Evolutionary conservation across 345 rosid species (phyloP), one percentile per base, ranked within the genome.

Genomic region (Linum usitatissimum): DNA sequence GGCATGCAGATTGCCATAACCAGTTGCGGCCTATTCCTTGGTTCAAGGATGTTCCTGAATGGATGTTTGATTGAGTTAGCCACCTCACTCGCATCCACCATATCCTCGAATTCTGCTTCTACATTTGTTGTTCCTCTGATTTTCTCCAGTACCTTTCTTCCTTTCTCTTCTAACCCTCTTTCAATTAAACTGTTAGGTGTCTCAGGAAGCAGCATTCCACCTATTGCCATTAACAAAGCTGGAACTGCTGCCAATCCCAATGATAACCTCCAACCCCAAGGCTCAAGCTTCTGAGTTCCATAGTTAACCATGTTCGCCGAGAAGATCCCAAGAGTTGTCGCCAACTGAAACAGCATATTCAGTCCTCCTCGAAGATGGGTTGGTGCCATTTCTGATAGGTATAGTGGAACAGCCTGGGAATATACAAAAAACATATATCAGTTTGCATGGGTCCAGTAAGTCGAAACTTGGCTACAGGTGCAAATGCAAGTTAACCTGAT

Each of bases 181-280:
- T 90, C 94, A 9, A 93, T 78, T 60, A 93, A 82, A 66, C 92
- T 87, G 80, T 93, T 90, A 0, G 99, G 99, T 23, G 97, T 93
- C 66, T 90, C 99, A 0, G 96, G 88, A 54, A 93, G 79, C 61
- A 76, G 30, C 49, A 77, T 66, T 18, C 97, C 99, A 54, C 99
- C 97, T 10, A 83, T 60, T 0, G 90, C 82, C 99, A 93, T 93
- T 51, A 90, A n/a, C 1, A 75, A 3, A 39, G 99, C 97, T 0
- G 97, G 99, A 19, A 64, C 65, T 18, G 94, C 96, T 14, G 99
- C 97, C 40, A 93, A 71, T 30, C 99, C 99, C 0, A 93, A 81
- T 48, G 99, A 93, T 40, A 93, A 82, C 79, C 99, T 90, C 99
- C 96, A 93, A 34, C 99, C 97, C 96, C 88, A 90, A 1, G 93